Evolutionary conservation across 257 asterid species (phyloP).

Genomic region (Solanum pennellii): DNA sequence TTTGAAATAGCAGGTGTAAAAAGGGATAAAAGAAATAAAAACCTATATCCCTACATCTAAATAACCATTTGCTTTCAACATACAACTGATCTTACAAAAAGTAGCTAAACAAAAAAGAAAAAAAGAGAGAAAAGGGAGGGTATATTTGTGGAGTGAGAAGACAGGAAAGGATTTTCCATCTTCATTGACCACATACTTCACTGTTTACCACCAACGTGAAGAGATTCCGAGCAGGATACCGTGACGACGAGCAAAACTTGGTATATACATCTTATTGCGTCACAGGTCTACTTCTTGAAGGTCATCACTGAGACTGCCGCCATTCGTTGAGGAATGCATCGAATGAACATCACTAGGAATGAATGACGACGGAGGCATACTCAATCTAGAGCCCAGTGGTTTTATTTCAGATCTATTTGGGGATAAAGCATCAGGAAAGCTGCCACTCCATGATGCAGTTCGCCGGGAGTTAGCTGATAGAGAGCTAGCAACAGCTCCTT

Average conservation of each 20-base stretch:
- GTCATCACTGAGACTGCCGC: slow-evolving; percentile 55
- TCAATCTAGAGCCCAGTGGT: slow-evolving; percentile 49
- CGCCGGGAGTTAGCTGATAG: slow-evolving; percentile 44
- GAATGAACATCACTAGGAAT: slow-evolving; percentile 21
- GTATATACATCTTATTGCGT: slow-evolving; percentile 37
- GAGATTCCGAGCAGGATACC: neutral
- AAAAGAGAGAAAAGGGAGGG: neutral
- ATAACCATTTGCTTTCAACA: slow-evolving; percentile 23
- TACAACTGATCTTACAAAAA: slow-evolving; percentile 21
- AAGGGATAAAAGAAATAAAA: slow-evolving; percentile 4
- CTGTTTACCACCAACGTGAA: neutral
- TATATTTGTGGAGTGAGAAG: neutral
- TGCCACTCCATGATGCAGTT: slow-evolving; percentile 92
- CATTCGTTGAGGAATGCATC: slow-evolving; percentile 13
- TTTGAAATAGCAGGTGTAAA: neutral
- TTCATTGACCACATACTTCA: neutral
- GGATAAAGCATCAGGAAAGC: slow-evolving; percentile 26
- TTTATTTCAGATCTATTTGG: slow-evolving; percentile 21
- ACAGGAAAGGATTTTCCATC: neutral
- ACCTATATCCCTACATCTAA: slow-evolving; percentile 28
- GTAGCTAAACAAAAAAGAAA: neutral
- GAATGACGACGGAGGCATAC: slow-evolving; percentile 22
- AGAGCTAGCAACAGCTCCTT: slow-evolving; percentile 16
- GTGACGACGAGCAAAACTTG: slow-evolving; percentile 15
- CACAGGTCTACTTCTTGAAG: slow-evolving; percentile 92